Evolutionary conservation across 495 filamentous ascomycete species (phyloP), one percentile per base, ranked within the genome.

Genomic region (Cercophora samala): DNA sequence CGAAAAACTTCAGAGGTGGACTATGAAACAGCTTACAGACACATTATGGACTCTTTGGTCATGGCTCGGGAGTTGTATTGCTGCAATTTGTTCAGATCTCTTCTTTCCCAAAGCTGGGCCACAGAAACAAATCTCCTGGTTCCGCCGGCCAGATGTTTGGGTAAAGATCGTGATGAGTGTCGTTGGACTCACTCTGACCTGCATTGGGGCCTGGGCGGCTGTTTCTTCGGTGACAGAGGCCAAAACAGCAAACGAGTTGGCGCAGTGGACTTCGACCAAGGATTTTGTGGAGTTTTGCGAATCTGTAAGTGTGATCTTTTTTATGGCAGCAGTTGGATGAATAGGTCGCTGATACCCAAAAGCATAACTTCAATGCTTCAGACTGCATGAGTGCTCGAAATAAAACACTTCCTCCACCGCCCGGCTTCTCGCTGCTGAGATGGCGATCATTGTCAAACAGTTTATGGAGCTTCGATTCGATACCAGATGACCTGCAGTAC

Each of bases 271-370:
- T 23, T 68, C 62, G 18, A 54, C 46, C 21, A 68, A 68, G 23
- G 62, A 64, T 11, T 68, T 68, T 46, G 3, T 68, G 1, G 66
- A 61, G 23, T 64, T 60, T 21, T 68, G 61, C 29, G 62, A 68
- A n/a, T 55, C 66, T 60, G 66, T 68, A 68, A 6, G 66, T 65
- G 1, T 11, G 13, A 9, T 9, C 37, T 11, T 46, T 46, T 46
- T 46, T 29, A 8, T 29, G 8, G 8, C 26, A 29, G 26, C 26
- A 29, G 26, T 13, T 13, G 15, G 37, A 46, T 32, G 26, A 13
- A 62, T 17, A 46, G 29, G 1, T 19, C 8, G 46, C 24, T 19
- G 9, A 62, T 6, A 62, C 46, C 60, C 15, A 0, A 46, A 11
- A 68, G 66, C 62, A 62, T 62, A 23, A 9, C 6, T 56, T 65